Evolutionary conservation across 2,329 filamentous ascomycete species (phyloP), one percentile per base, ranked within the genome.

Genomic region (Fulvia fulva): DNA sequence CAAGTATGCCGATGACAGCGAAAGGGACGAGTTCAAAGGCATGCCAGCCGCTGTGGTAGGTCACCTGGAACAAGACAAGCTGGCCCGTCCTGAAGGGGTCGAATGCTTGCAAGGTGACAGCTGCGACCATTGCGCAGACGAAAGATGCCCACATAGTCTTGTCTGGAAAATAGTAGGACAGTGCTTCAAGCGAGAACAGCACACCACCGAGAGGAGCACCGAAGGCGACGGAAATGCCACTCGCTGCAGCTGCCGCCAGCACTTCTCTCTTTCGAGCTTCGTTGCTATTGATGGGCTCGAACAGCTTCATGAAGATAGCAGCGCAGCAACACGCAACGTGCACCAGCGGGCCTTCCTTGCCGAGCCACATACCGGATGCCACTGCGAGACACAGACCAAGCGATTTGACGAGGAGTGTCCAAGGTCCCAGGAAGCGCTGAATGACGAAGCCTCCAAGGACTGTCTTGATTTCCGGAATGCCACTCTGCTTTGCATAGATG

Each of bases 71-170:
- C 55, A 97, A 79, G 47, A 97, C 94, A 54, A 97, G 87, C 74
- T 99, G 95, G 55, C 93, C 94, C 1, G 92, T 96, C 54, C 94
- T 85, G 73, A 97, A 97, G 4, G 94, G 94, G 71, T 99, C 94
- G 61, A 96, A 84, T 5, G 90, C 90, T 74, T 97, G 93, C 4
- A 99, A 80, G 14, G 91, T 91, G 37, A 97, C 90, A 19, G 94
- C 93, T 16, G 92, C 94, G n/a, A 96, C 90, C 92, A 97, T 97
- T 71, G 94, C 94, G 69, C 94, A 97, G 43, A 99, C 94, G 70
- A 99, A 99, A 69, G 91, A 96, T 73, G 97, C 94, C 94, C 94
- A 99, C 94, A 99, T 97, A 9, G 94, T 97, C 75, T 97, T 97
- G 76, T 97, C 93, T 0, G 94, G 93, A 67, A 97, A 97, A 74